These are phyloP conservation scores for Catunica adiposa DNA, from an alignment of 2,329 filamentous ascomycete species.

Conservation along the genomic window DNA sequence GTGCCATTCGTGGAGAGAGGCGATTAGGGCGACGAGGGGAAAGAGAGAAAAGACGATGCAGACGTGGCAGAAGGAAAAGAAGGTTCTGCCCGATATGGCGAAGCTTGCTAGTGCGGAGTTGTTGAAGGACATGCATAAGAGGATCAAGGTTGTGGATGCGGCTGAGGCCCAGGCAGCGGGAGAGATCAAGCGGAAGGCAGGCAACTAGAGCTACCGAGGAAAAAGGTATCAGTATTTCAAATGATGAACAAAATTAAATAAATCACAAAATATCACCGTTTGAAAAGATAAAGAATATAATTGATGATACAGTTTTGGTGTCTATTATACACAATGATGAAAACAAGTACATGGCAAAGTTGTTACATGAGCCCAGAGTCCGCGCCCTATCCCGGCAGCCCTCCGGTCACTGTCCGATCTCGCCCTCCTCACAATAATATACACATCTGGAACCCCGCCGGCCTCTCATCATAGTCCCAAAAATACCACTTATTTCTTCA, in stretches of 20 bases:
- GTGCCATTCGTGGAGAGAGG: conserved; percentile 34
- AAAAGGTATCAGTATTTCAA: not conserved
- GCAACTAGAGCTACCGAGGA: not conserved
- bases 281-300: not conserved
- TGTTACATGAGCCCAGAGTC: conserved; percentile 1
- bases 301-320: not conserved
- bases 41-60: conserved; percentile 33
- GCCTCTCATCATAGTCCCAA: not conserved
- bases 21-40: conserved; percentile 30
- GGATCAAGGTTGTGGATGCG: conserved; percentile 33
- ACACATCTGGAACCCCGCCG: not conserved
- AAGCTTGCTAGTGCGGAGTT: conserved; percentile 31
- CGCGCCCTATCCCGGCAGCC: not conserved
- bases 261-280: not conserved
- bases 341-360: conserved; percentile 5
- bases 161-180: conserved; percentile 33
- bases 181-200: conserved; percentile 21
- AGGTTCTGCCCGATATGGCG: conserved; percentile 31
- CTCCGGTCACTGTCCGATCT: not conserved
- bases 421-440: not conserved
- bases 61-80: conserved; percentile 30
- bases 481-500: not conserved
- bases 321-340: conserved; percentile 8
- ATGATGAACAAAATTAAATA: not conserved
- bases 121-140: conserved; percentile 36